Base-by-base conservation (phyloP, 768 basidiomycete species). In the Phylloporus sp. region DNA sequence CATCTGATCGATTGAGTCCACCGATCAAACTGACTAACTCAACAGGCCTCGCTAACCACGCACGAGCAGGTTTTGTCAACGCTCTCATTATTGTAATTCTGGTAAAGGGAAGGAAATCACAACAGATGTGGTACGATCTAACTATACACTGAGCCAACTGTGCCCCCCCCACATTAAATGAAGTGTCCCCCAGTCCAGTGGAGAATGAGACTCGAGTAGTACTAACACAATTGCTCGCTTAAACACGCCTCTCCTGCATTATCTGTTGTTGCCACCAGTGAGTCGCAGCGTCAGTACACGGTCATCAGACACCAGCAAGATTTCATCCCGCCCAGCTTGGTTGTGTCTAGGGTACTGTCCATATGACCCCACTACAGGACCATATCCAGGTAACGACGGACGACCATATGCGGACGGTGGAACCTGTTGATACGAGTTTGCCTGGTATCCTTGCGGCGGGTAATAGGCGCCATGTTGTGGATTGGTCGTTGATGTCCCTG, bases 271-370 rank as follows among this genome's bases (percentile, higher is more conserved):
- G 31, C 57, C 55, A 15, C 72, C 65, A 51, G 75, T 69, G 55
- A 85, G 72, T 43, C 84, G 81, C 48, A 93, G 68, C 38, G 84
- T 79, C 63, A 92, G 72, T 53, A 93, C 84, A 29, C 87, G 81
- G 70, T 95, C 93, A 59, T 95, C 94, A 5, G 89, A 91, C 31
- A 91, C 88, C 70, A 95, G 83, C 55, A 95, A 72, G 64, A 97
- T 91, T 69, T 97, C 92, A 53, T 91, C 87, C 24, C 88, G 78
- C 12, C 78, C 84, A 11, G 76, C 73, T 60, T 81, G 79, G 38
- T 73, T 73, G 54, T 76, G 68, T 35, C 75, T 70, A n/a, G 70
- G 62, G 50, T 73, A 74, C 55, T 73, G 72, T 9, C 76, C 72
- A 53, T 77, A 77, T 48, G 64, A 64, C 35, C 57, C 56, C 22